Evolutionary conservation across 352 stramenopile genomes (phyloP).

Genomic region (Phytophthora macrochlamydospora): DNA sequence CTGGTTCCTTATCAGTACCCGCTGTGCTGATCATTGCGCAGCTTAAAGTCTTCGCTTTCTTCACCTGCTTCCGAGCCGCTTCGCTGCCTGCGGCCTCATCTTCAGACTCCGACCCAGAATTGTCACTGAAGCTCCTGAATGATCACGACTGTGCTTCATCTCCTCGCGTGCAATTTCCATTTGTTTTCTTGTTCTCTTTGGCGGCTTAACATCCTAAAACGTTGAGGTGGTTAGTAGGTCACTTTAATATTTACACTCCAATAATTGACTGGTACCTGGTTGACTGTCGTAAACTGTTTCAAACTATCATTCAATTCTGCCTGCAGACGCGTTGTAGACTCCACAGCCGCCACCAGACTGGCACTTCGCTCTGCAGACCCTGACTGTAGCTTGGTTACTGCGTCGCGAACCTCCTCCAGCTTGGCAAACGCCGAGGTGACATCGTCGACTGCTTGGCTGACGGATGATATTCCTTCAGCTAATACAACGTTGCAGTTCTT

Average conservation of each 20-base stretch:
- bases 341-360: background rate
- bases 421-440: slow-evolving; percentile 12
- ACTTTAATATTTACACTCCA: no score
- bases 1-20: background rate
- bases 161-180: background rate
- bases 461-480: slow-evolving; percentile 14
- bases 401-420: slow-evolving; percentile 33
- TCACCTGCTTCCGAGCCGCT: background rate
- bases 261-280: no score
- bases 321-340: background rate
- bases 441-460: slow-evolving; percentile 10
- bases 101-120: background rate
- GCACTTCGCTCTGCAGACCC: background rate
- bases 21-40: no score
- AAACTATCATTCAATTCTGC: background rate
- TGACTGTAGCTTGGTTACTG: slow-evolving; percentile 12
- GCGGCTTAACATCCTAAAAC: no score
- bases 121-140: background rate
- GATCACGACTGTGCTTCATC: background rate
- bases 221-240: no score
- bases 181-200: background rate
- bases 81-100: background rate
- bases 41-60: background rate
- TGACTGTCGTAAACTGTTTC: background rate
- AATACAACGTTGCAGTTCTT: slow-evolving; percentile 20